Conservation (phyloP, 805 yeast genomes). For the Zygoascus ofunaensis region DNA sequence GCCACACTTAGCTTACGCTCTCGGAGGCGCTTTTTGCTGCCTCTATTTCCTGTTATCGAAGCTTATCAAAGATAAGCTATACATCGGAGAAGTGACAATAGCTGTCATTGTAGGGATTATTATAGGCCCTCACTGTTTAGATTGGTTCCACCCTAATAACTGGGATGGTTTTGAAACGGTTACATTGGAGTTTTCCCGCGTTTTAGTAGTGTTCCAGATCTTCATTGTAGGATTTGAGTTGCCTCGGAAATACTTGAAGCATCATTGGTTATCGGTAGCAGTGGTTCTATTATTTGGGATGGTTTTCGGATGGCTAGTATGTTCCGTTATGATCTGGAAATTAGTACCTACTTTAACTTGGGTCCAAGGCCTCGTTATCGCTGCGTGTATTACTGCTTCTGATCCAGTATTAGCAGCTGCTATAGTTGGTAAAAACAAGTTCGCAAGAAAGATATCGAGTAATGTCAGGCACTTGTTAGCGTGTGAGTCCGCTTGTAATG, state of each 20-base stretch:
- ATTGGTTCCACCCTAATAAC: constrained; percentile 71
- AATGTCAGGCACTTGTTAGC: constrained; percentile 74
- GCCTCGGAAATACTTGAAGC: constrained; percentile 79
- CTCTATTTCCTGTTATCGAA: constrained; percentile 73
- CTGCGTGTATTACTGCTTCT: constrained; percentile 90
- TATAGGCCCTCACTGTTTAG: constrained; percentile 76
- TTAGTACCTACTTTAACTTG: constrained; percentile 67
- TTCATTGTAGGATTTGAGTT: constrained; percentile 91
- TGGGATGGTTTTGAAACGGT: constrained; percentile 84
- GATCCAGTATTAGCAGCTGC: constrained; percentile 95
- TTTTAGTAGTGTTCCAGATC: constrained; percentile 77
- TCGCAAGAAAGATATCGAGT: constrained; percentile 87
- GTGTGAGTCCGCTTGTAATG: constrained; percentile 87
- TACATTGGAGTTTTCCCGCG: constrained; percentile 77
- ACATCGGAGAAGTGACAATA: constrained; percentile 85
- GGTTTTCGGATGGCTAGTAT: constrained; percentile 83
- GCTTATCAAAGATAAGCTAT: constrained; percentile 71
- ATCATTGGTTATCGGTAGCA: constrained; percentile 71
- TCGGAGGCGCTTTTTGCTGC: constrained; percentile 73
- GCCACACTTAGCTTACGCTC: constrained; percentile 82
- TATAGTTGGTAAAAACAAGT: constrained; percentile 88
- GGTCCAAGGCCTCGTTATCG: constrained; percentile 59
- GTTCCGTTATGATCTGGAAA: constrained; percentile 70
- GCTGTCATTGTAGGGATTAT: constrained; percentile 80
- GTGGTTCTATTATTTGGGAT: constrained; percentile 74